Evolutionary conservation across 257 asterid species (phyloP).

Genomic region (Scutellaria barbata): DNA sequence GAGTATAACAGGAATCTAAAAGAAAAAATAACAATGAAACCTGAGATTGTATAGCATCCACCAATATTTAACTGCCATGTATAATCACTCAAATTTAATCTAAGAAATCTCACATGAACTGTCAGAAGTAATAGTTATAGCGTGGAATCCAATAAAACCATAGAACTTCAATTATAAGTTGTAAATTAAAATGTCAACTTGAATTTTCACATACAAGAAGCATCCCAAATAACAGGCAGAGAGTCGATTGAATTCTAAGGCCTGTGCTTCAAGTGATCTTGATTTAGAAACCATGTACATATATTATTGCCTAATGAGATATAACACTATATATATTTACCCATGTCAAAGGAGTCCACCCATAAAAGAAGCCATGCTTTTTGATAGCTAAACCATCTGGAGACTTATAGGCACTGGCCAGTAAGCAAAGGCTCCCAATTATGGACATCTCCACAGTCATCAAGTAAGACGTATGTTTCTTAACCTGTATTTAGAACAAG

Average conservation of each 20-base stretch:
- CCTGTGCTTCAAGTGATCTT: constrained; percentile 13
- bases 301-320: neutral
- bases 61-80: constrained; percentile 11
- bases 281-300: constrained; percentile 24
- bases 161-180: constrained; percentile 14
- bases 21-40: constrained; percentile 32
- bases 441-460: constrained; percentile 98
- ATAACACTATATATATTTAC: constrained; percentile 48
- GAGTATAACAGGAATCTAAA: constrained; percentile 83
- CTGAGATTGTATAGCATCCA: constrained; percentile 14
- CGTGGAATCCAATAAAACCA: neutral
- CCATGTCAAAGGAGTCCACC: constrained; percentile 86
- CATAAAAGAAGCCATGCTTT: constrained; percentile 82
- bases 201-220: constrained; percentile 25
- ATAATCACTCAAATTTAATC: constrained; percentile 21
- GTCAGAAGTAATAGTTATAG: constrained; percentile 13
- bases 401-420: constrained; percentile 85
- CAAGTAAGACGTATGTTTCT: constrained; percentile 86
- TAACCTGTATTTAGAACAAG: constrained; percentile 55
- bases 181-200: neutral
- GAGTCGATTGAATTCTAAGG: neutral
- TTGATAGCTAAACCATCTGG: constrained; percentile 86
- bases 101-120: neutral
- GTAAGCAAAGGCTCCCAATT: constrained; percentile 89
- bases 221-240: constrained; percentile 19